Conservation (phyloP, 2,329 filamentous ascomycete species). For the Ceratocystis cacaofunesta region DNA sequence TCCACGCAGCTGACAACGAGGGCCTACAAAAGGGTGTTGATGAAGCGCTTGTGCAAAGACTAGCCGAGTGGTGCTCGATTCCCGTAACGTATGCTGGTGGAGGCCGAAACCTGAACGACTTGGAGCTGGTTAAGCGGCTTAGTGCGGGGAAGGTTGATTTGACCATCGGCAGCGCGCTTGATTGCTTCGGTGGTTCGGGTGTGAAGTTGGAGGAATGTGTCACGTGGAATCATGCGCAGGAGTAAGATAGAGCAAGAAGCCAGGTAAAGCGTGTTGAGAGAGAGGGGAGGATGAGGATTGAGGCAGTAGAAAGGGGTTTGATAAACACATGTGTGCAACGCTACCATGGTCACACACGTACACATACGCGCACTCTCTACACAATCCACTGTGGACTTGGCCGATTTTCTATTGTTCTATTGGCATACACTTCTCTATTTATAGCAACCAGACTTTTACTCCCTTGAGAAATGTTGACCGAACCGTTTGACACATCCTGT, state of each 20-base stretch:
- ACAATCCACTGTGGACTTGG: not conserved
- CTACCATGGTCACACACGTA: not conserved
- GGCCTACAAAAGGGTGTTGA: constrained; percentile 86
- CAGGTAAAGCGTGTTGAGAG: not conserved
- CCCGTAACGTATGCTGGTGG: constrained; percentile 95
- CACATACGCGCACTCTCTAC: not conserved
- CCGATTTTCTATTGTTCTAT: not conserved
- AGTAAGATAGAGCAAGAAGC: constrained; percentile 10
- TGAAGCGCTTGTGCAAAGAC: constrained; percentile 58
- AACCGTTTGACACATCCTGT: not conserved
- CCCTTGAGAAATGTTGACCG: not conserved
- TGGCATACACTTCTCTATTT: not conserved
- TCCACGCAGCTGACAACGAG: constrained; percentile 94
- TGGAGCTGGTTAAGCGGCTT: constrained; percentile 65
- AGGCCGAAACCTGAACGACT: constrained; percentile 65
- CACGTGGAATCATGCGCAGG: constrained; percentile 56
- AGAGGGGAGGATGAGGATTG: not conserved
- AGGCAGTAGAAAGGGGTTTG: not conserved
- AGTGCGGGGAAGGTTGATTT: constrained; percentile 75
- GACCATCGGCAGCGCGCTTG: constrained; percentile 89
- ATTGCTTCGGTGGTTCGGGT: constrained; percentile 82
- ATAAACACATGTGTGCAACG: not conserved
- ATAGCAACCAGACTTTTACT: not conserved
- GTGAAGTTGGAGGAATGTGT: constrained; percentile 84
- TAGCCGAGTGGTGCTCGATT: constrained; percentile 77